phyloP scores from a whole-genome alignment of 2,329 filamentous ascomycete species.

The Xylariaceae sp. region DNA sequence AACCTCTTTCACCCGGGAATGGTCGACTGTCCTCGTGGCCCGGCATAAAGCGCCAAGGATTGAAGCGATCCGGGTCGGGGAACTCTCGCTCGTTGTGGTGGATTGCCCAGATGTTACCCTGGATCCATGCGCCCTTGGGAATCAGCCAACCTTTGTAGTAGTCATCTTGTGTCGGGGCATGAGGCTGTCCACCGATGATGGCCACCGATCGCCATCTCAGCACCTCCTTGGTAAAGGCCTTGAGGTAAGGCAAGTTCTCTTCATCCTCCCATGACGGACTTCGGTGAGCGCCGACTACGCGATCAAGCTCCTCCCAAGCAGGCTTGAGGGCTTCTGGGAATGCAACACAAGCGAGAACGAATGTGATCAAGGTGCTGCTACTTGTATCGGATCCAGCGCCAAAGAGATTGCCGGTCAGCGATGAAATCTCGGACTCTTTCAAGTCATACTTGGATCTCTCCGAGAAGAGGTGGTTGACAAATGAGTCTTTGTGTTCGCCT shows the following conservation, averaged over 20 bases:
- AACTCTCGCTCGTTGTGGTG: slow-evolving; percentile 43
- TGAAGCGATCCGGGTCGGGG: slow-evolving; percentile 41
- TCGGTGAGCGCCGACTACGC: slow-evolving; percentile 42
- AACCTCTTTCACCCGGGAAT: slow-evolving; percentile 44
- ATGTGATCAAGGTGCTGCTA: slow-evolving; percentile 41
- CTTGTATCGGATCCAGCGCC: slow-evolving; percentile 46
- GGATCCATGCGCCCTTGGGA: slow-evolving; percentile 44
- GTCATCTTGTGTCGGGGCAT: slow-evolving; percentile 43
- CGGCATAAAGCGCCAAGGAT: slow-evolving; percentile 36
- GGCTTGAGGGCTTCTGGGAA: slow-evolving; percentile 42
- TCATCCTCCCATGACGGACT: slow-evolving; percentile 45
- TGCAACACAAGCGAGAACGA: slow-evolving; percentile 45
- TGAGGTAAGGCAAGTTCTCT: slow-evolving; percentile 46
- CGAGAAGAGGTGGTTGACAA: slow-evolving; percentile 43
- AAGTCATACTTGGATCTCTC: slow-evolving; percentile 43
- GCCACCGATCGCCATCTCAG: slow-evolving; percentile 52
- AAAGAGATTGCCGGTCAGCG: slow-evolving; percentile 44
- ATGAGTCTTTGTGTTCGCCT: slow-evolving; percentile 32
- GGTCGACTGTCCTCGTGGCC: slow-evolving; percentile 35
- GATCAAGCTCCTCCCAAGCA: slow-evolving; percentile 50
- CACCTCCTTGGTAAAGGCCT: slow-evolving; percentile 51
- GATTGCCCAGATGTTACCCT: slow-evolving; percentile 49
- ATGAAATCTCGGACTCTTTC: slow-evolving; percentile 39
- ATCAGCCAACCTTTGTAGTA: slow-evolving; percentile 45
- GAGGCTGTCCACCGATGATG: slow-evolving; percentile 47